Evolutionary conservation across 345 rosid genomes (phyloP), one percentile per base, ranked within the genome.

Genomic region (Camelina neglecta): DNA sequence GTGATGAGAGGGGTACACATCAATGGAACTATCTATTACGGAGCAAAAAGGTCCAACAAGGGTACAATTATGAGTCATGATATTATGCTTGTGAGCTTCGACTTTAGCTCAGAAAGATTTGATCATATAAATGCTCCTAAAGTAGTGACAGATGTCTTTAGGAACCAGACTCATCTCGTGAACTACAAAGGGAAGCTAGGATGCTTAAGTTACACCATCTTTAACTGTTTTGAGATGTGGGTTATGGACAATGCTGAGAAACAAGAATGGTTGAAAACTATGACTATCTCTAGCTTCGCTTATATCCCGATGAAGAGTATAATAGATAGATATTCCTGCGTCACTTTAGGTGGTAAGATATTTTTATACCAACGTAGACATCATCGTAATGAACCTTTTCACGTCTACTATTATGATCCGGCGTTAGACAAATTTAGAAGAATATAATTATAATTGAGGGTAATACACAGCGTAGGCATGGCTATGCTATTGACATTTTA

Each of bases 251-350:
- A 23, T 62, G 67, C 35, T 42, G 11, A 39, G 29, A 38, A 60
- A 38, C 67, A 41, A 62, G 67, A 62, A 62, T 62, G 65, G 65
- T 60, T 48, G n/a, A 60, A 60, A 20, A 60, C 48, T 41, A 63
- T 44, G 26, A 24, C 26, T 24, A 0, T 24, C 8, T 44, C 26
- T 13, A 44, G 53, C 15, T 60, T 35, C 15, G 24, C 24, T 60
- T 4, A 16, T 60, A 1, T 0, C 21, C 3, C 13, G 66, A 6
- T 35, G 2, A 35, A 35, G 38, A 7, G 38, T 35, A 6, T 31
- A 31, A 24, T 24, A 24, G 7, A 31, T 31, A 31, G 35, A 5
- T 31, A 6, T 31, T 31, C 35, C 35, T 31, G 8, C 11, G 33
- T 39, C 31, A 61, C 66, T 39, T 41, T 41, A 20, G 16, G 31